Percentiles rank a stretch among this genome's conserved stretches.
Conservation (phyloP, 176 grass and related monocot species). For the Saccharum spontaneum region DNA sequence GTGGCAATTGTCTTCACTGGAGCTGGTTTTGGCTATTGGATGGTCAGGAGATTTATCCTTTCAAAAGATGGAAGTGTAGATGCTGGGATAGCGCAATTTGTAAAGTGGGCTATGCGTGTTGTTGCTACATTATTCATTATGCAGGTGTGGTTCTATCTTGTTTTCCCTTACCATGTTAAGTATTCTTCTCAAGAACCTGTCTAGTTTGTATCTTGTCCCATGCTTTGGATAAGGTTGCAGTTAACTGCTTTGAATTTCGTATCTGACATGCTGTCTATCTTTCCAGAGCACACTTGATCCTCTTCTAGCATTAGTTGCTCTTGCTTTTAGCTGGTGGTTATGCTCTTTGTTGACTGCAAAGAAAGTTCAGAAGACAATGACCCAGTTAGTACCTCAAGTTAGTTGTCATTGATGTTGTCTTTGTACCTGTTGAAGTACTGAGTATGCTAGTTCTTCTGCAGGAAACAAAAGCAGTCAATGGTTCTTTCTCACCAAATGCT, state of each 20-base stretch:
- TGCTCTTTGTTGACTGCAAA: conserved; percentile 54
- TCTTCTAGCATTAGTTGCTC: conserved; percentile 60
- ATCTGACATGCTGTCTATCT: conserved; percentile 36
- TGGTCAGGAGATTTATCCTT: conserved; percentile 83
- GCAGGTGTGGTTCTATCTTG: conserved; percentile 55
- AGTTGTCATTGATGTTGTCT: conserved; percentile 7
- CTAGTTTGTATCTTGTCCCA: background rate
- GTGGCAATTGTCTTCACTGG: conserved; percentile 72
- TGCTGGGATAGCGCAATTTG: conserved; percentile 80
- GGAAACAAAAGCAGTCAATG: conserved; percentile 44
- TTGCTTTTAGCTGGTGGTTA: conserved; percentile 59
- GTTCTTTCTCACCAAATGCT: conserved; percentile 38
- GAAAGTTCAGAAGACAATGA: conserved; percentile 16
- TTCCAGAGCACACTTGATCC: conserved; percentile 86
- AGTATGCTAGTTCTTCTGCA: conserved; percentile 42
- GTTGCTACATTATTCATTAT: conserved; percentile 66
- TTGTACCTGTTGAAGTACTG: conserved; percentile 8
- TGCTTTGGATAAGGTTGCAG: conserved; percentile 5
- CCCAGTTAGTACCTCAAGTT: conserved; percentile 35
- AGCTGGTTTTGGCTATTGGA: conserved; percentile 88
- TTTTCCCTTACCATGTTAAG: background rate
- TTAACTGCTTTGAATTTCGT: conserved; percentile 8
- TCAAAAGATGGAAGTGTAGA: conserved; percentile 85
- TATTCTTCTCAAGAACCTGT: conserved; percentile 18
- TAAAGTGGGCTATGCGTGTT: conserved; percentile 91